Base-by-base conservation (phyloP, 768 basidiomycete species). In the Auricularia sp. region DNA sequence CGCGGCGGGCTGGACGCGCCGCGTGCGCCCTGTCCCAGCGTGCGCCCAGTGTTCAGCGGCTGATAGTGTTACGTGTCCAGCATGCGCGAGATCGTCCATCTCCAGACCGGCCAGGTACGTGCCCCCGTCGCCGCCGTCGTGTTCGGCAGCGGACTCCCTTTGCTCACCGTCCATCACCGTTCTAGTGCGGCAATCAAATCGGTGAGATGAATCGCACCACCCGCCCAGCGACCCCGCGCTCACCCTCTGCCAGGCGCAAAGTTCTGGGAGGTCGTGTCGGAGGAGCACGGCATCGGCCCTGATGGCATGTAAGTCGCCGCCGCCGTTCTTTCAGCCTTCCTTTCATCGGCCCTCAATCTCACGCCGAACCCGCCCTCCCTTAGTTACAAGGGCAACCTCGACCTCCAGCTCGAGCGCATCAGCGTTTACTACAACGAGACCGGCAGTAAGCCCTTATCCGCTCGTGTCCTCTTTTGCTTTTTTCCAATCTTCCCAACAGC, bases 81-180 rank as follows among this genome's bases (percentile, higher is more conserved):
- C 83, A 93, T 93, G 91, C 91, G 95, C 83, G 95, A 98, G 87
- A 98, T 98, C 79, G 95, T 98, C 76, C 96, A 98, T 81, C 87
- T 98, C 74, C 96, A 98, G 78, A 98, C 96, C 68, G 96, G 96
- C 81, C 96, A 97, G 86, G 93, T 93, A 72, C 71, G 81, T 74
- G 62, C 61, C 42, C 63, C 54, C 42, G 29, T 0, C 29, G 29
- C 29, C 36, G 39, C 60, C 43, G 43, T 18, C 11, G 11, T 44
- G 43, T 18, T 44, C 43, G 43, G 11, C 43, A 53, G 53, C 63
- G 44, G 53, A 36, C 54, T 62, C 42, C 23, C 36, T 18, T 60
- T 16, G 64, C 66, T 61, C 34, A 61, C 56, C 43, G 39, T 56
- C 39, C 47, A 51, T 51, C 47, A 29, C 36, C 60, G 21, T 44